Evolutionary conservation across 805 yeast genomes (phyloP), one percentile per base, ranked within the genome.

Genomic region (Wickerhamiella kurtzmanii): DNA sequence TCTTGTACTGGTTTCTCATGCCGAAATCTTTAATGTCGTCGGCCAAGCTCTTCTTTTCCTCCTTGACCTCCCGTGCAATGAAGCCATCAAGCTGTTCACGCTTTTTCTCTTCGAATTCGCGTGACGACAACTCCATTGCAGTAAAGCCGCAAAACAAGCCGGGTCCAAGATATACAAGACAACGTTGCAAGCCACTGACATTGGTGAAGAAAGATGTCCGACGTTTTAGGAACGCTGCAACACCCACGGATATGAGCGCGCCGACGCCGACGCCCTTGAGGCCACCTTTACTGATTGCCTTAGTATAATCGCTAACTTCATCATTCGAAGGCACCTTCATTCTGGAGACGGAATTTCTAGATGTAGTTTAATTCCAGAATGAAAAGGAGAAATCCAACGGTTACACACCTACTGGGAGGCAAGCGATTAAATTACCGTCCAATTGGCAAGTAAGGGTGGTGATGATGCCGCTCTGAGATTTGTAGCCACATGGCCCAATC

Each of bases 291-390:
- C 73, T 59, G 18, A 80, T 74, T 50, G 76, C 75, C 53, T 71
- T 67, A 57, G 71, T 70, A 63, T 82, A 87, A 18, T 77, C 86
- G 46, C 71, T 71, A 50, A 76, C 69, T 66, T 82, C 88, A 61
- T 80, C 83, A 50, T 72, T 69, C 25, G 79, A 66, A 41, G 79
- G 68, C 51, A 82, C 64, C 71, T 82, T 82, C 92, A 82, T 82
- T 28, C 28, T 2, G 21, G n/a, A n/a, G n/a, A n/a, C n/a, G n/a
- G n/a, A n/a, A n/a, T n/a, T n/a, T n/a, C n/a, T n/a, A n/a, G n/a
- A n/a, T n/a, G n/a, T n/a, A n/a, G n/a, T n/a, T n/a, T n/a, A n/a
- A n/a, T n/a, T n/a, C n/a, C n/a, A n/a, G n/a, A n/a, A n/a, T n/a
- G n/a, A n/a, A n/a, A n/a, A n/a, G n/a, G n/a, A n/a, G n/a, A n/a